These are phyloP conservation scores for Naegleria lovaniensis DNA, from an alignment of 208 protist species.

Conservation along the genomic window DNA sequence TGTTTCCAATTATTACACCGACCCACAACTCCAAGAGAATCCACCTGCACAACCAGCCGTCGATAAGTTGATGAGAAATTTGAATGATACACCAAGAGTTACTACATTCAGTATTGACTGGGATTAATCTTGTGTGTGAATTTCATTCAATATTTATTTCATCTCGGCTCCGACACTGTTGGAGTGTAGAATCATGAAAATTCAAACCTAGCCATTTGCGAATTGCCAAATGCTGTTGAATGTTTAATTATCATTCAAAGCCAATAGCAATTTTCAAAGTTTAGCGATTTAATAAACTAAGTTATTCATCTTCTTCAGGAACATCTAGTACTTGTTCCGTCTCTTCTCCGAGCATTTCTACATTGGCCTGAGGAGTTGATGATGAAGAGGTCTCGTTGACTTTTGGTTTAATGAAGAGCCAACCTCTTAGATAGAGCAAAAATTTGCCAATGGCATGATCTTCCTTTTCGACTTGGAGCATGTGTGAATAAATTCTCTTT, in stretches of 20 bases:
- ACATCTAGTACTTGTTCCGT: neutral
- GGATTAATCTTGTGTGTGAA: slow-evolving; percentile 27
- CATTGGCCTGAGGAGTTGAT: neutral
- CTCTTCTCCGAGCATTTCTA: neutral
- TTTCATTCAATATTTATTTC: neutral
- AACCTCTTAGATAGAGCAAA: neutral
- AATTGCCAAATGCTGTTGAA: too few relatives aligned
- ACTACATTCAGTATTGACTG: slow-evolving; percentile 57
- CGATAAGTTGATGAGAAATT: slow-evolving; percentile 48
- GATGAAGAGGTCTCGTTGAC: too few relatives aligned
- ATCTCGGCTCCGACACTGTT: neutral
- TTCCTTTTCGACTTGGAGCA: neutral
- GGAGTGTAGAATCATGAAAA: neutral
- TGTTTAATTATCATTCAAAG: too few relatives aligned
- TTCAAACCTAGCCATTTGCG: neutral
- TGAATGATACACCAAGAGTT: slow-evolving; percentile 53
- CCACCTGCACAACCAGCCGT: slow-evolving; percentile 48
- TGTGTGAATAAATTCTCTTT: neutral
- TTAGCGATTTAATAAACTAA: too few relatives aligned
- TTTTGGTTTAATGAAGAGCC: neutral
- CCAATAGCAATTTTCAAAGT: too few relatives aligned
- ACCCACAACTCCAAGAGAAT: slow-evolving; percentile 46
- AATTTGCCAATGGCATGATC: neutral
- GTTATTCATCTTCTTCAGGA: neutral
- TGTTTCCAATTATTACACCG: slow-evolving; percentile 86